These are phyloP conservation scores for Pseudotulostoma volvatum DNA, from an alignment of 495 filamentous ascomycete genomes.

Conservation along the genomic window DNA sequence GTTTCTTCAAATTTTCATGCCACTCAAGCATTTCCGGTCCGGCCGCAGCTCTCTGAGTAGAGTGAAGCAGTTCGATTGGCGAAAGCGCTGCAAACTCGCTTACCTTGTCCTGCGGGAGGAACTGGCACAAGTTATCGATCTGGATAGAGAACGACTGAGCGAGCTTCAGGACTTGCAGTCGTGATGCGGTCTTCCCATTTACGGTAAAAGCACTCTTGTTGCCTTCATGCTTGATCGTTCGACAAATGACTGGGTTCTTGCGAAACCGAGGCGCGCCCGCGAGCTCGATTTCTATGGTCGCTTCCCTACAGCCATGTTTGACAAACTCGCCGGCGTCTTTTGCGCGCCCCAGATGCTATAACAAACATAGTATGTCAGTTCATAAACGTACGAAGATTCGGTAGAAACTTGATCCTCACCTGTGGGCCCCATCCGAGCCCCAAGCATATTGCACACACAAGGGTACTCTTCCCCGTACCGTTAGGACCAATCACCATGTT, in stretches of 20 bases:
- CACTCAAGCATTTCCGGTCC: constrained; percentile 61
- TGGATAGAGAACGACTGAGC: constrained; percentile 64
- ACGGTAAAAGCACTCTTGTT: constrained; percentile 62
- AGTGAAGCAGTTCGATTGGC: constrained; percentile 66
- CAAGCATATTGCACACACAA: constrained; percentile 93
- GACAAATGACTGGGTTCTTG: constrained; percentile 53
- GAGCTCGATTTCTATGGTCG: constrained; percentile 79
- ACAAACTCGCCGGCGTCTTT: constrained; percentile 79
- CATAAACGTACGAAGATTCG: background rate
- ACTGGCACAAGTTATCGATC: constrained; percentile 95
- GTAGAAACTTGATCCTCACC: constrained; percentile 22
- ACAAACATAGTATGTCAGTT: constrained; percentile 2
- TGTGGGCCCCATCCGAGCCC: constrained; percentile 70
- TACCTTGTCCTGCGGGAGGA: constrained; percentile 91
- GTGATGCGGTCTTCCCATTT: constrained; percentile 40
- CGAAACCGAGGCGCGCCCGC: constrained; percentile 31
- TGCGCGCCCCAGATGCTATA: constrained; percentile 65
- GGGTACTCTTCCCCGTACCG: constrained; percentile 91
- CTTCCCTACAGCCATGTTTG: constrained; percentile 68
- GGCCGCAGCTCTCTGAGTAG: constrained; percentile 78
- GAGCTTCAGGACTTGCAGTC: constrained; percentile 45
- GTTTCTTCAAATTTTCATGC: constrained; percentile 56
- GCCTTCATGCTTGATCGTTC: constrained; percentile 63
- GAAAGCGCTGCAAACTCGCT: constrained; percentile 80
- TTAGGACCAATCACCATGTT: constrained; percentile 99